These are phyloP conservation scores for Saturnispora galanensis DNA, from an alignment of 805 yeast genomes.

Conservation along the genomic window DNA sequence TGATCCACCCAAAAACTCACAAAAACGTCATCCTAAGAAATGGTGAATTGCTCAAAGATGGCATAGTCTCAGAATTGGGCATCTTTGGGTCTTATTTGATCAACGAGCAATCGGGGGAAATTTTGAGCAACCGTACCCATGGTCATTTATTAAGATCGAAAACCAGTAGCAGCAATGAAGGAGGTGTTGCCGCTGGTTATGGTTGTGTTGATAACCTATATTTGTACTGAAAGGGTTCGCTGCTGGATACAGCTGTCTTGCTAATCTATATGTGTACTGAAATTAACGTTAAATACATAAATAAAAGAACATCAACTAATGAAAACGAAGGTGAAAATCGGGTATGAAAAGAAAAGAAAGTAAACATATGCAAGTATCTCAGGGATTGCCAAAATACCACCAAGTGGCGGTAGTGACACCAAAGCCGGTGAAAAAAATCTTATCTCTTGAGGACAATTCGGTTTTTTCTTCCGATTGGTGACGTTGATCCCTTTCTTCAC, in stretches of 20 bases:
- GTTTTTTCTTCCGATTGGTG: conserved; percentile 1
- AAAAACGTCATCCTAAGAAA: conserved; percentile 64
- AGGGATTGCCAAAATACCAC: conserved; percentile 24
- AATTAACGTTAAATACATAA: background rate
- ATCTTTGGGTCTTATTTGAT: conserved; percentile 77
- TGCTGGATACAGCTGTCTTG: background rate
- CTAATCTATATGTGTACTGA: background rate
- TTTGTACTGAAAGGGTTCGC: conserved; percentile 28
- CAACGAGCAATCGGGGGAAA: conserved; percentile 49
- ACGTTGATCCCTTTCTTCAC: conserved; percentile 4
- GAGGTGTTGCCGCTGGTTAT: conserved; percentile 98
- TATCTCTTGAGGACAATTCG: conserved; percentile 13
- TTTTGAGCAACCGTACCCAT: conserved; percentile 54
- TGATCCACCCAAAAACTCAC: conserved; percentile 68
- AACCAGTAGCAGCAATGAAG: conserved; percentile 81
- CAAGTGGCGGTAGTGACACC: conserved; percentile 23
- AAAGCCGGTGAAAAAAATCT: conserved; percentile 20
- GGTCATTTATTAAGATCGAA: conserved; percentile 89
- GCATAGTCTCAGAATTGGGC: conserved; percentile 84
- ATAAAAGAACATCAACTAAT: background rate
- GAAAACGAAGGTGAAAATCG: conserved; percentile 1
- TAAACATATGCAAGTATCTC: conserved; percentile 3
- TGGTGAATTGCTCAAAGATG: conserved; percentile 53
- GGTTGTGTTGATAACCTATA: conserved; percentile 89
- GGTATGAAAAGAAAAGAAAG: background rate